A percentile compares a stretch with the other conserved stretches of the same genome.
phyloP scores from a whole-genome alignment of 2,329 filamentous ascomycete species.

The Lasiodiplodia hormozganensis region DNA sequence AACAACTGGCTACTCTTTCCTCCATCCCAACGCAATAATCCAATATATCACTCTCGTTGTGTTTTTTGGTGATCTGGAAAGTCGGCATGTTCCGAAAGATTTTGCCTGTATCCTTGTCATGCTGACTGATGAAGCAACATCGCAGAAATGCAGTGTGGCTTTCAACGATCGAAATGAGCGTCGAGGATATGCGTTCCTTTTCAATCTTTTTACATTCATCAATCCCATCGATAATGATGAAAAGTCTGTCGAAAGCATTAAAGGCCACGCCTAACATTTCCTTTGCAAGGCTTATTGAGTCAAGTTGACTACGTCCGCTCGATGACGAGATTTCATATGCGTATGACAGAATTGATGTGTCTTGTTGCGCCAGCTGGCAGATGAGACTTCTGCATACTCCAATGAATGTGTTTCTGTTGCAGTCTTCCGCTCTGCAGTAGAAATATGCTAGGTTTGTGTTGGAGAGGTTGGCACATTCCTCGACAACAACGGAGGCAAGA shows the following conservation, averaged over 20 bases:
- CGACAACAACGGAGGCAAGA: constrained; percentile 49
- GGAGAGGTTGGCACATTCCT: constrained; percentile 40
- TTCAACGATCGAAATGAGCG: too few species aligned
- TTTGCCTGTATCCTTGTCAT: constrained; percentile 38
- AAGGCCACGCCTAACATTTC: constrained; percentile 43
- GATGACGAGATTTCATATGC: constrained; percentile 37
- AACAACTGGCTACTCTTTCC: too few species aligned
- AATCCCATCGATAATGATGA: constrained; percentile 54
- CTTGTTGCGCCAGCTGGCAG: constrained; percentile 42
- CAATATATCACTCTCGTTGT: constrained; percentile 37
- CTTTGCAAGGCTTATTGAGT: constrained; percentile 37
- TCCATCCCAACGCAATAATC: too few species aligned
- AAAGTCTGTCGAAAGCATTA: constrained; percentile 38
- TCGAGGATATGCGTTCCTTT: constrained; percentile 33
- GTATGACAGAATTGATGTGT: constrained; percentile 30
- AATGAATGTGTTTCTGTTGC: constrained; percentile 33
- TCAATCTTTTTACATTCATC: constrained; percentile 49
- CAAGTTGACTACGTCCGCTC: constrained; percentile 35
- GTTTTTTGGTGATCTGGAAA: not conserved
- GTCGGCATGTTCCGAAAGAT: constrained; percentile 31
- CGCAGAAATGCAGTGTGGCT: constrained; percentile 1
- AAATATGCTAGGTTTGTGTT: constrained; percentile 40
- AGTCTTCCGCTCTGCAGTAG: constrained; percentile 47
- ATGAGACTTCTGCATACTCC: constrained; percentile 29
- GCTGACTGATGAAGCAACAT: constrained; percentile 45